Evolutionary conservation across 306 rosid species (phyloP), one percentile per base, ranked within the genome.

Genomic region (Lathyrus sativus): DNA sequence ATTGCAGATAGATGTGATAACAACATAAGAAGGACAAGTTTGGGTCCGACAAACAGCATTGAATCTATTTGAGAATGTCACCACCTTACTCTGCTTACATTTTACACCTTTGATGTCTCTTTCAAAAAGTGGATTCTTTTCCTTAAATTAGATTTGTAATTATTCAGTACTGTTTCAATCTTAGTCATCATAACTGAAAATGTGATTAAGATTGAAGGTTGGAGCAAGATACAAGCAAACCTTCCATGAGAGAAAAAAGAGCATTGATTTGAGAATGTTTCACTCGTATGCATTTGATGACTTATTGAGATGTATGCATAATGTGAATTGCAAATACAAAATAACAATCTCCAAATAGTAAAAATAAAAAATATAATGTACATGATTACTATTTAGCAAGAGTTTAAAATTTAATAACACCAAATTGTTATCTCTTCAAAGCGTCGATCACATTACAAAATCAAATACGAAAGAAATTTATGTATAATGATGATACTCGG

Each of bases 11-110:
- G 48, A 57, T 15, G 18, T 53, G 38, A 60, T 51, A 2, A 7
- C 61, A 61, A 62, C 64, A 66, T 67, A 2, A 67, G 74, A 80
- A 60, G 61, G 24, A 66, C 77, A 74, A 24, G 19, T 50, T 24
- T 56, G 62, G 76, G 76, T 69, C 79, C 79, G 82, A 73, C 85
- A 73, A 69, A 73, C 15, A 28, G 79, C 69, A 68, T 73, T 70
- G 61, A 31, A 35, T 62, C 29, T 67, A 33, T 39, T 64, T 62
- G 42, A 68, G 67, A 77, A 75, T 58, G 64, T 79, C 77, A 46
- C 18, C 69, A 48, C 68, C 67, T 61, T 42, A 43, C 65, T n/a
- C 57, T 35, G 10, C 74, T 61, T 74, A 49, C 62, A 38, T 75
- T 75, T 14, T 56, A 49, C 17, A 28, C 79, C 74, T 75, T 75